Evolutionary conservation across 495 filamentous ascomycete species (phyloP).

Genomic region (Staphylotrichum tortipilum): DNA sequence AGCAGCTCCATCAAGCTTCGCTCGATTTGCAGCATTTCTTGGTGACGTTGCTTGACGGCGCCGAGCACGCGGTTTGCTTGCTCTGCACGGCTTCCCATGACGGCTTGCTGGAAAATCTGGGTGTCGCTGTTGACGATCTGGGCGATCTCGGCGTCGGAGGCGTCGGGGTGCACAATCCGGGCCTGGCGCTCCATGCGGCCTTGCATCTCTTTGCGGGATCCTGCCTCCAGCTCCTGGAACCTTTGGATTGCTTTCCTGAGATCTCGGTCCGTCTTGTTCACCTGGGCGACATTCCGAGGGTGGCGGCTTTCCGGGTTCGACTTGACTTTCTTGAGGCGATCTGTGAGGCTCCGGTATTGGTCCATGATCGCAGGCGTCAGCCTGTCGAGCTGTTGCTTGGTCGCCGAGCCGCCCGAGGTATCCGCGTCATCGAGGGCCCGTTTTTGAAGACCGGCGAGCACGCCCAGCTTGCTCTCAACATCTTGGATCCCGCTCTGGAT

Average conservation of each 20-base stretch:
- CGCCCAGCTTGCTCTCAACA: conserved; percentile 56
- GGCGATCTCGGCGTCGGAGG: conserved; percentile 68
- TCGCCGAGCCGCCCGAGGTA: conserved; percentile 39
- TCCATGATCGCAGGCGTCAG: conserved; percentile 66
- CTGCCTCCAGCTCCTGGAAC: conserved; percentile 68
- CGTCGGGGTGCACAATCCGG: conserved; percentile 79
- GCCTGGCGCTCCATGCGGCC: conserved; percentile 83
- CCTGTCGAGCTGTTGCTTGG: conserved; percentile 50
- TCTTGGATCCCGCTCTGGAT: conserved; percentile 69
- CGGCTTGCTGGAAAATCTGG: conserved; percentile 74
- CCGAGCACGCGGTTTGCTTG: conserved; percentile 69
- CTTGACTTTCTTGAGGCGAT: conserved; percentile 71
- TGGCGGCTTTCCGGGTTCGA: conserved; percentile 62
- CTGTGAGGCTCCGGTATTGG: conserved; percentile 63
- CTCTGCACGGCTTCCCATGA: conserved; percentile 65
- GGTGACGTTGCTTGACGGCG: conserved; percentile 74
- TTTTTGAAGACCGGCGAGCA: conserved; percentile 51
- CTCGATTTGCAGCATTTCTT: conserved; percentile 86
- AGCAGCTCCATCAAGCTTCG: conserved; percentile 75
- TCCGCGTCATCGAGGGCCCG: conserved; percentile 52
- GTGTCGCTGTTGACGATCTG: conserved; percentile 58
- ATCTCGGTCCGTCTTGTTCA: conserved; percentile 68
- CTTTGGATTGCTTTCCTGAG: conserved; percentile 68
- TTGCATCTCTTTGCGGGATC: conserved; percentile 67
- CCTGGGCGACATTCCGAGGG: conserved; percentile 63